Conservation (phyloP, 352 stramenopile genomes). For the Phytophthora fragariae region DNA sequence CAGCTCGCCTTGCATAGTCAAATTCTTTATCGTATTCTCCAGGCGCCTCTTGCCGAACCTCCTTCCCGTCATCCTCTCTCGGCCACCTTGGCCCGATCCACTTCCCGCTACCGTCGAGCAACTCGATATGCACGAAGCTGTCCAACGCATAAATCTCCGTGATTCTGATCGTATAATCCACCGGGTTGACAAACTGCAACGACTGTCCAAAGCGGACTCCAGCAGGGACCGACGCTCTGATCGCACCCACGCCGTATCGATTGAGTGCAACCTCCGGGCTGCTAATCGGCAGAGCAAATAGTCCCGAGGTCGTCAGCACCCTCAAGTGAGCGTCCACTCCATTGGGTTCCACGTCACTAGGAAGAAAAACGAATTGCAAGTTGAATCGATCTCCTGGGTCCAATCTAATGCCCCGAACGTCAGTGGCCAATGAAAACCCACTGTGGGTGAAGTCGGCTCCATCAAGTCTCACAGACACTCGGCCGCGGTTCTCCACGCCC, state of each 20-base stretch:
- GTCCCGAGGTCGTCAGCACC: conserved; percentile 54
- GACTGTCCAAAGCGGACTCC: conserved; percentile 41
- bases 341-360: conserved; percentile 31
- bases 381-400: conserved; percentile 44
- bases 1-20: conserved; percentile 25
- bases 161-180: conserved; percentile 48
- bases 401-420: conserved; percentile 47
- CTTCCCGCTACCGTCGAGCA: conserved; percentile 24
- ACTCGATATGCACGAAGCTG: conserved; percentile 41
- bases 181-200: conserved; percentile 57
- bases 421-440: conserved; percentile 46
- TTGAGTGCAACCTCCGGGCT: conserved; percentile 40
- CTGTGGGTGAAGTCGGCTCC: conserved; percentile 53
- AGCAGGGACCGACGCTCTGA: conserved; percentile 44
- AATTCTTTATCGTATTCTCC: conserved; percentile 32
- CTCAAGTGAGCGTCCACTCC: conserved; percentile 44
- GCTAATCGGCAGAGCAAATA: conserved; percentile 52
- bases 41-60: conserved; percentile 16
- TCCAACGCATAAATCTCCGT: conserved; percentile 59
- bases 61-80: conserved; percentile 20
- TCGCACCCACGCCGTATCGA: conserved; percentile 34
- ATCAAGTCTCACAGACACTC: conserved; percentile 41
- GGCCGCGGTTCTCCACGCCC: conserved; percentile 48
- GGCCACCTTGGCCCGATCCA: conserved; percentile 39
- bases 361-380: conserved; percentile 52